Base-by-base conservation (phyloP, 257 asterid species). In the Rehmannia glutinosa region DNA sequence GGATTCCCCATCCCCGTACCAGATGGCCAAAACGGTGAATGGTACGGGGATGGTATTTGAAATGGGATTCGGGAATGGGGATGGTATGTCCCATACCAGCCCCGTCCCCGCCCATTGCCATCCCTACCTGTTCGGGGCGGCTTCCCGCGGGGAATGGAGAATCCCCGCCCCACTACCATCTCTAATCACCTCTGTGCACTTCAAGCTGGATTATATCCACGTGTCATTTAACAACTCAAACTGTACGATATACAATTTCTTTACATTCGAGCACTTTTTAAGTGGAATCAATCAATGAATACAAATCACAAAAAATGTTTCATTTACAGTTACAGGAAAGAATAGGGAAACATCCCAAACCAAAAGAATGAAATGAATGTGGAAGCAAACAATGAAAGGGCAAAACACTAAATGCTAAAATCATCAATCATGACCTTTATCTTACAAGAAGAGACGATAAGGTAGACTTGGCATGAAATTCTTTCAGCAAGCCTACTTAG, bases 401-500 rank as follows among this genome's bases (percentile, higher is more conserved):
- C 71, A 13, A 58, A 42, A 50, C 32, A 6, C 1, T 38, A 1
- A 7, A 38, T 11, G 21, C 39, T 4, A 49, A 32, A 28, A 13
- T 50, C 43, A 19, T 27, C 71, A 47, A 66, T 56, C 74, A 53
- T 20, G 66, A 50, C 65, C 7, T 49, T 36, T 16, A 53, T 46
- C 45, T 59, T 35, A 69, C 64, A 41, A 58, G 57, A 41, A 76
- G 64, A 2, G 71, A 53, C 41, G 70, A 46, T 23, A 75, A 17
- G 2, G 81, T 15, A 27, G 70, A 66, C 75, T 66, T 59, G 36
- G 62, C 64, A 25, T 72, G 76, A 45, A 81, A 61, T 35, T 81
- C 81, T 59, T 64, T 76, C 75, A 81, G 39, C 50, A 82, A 69
- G 46, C 79, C 77, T 59, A 80, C 64, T 25, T 78, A 87, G 46